A percentile compares a stretch with the other conserved stretches of the same genome.
phyloP scores from a whole-genome alignment of 306 rosid genomes.

The Quercus ilex region DNA sequence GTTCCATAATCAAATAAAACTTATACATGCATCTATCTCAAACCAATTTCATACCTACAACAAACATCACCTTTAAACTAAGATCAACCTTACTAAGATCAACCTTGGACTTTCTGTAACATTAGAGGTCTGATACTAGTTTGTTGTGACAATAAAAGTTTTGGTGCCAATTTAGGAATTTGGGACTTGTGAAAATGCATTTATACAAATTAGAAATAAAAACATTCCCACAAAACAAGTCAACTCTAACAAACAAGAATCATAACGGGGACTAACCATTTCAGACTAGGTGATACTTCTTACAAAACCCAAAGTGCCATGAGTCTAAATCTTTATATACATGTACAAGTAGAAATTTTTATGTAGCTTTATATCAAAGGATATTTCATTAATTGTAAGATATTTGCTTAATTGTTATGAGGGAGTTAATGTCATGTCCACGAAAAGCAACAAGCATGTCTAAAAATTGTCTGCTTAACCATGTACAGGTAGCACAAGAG shows the following conservation, averaged over 20 bases:
- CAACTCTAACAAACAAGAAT: neutral
- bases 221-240: no score
- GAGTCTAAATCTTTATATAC: neutral
- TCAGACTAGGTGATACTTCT: neutral
- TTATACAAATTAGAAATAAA: no score
- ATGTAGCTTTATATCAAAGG: neutral
- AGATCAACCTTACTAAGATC: no score
- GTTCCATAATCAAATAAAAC: no score
- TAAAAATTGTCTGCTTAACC: neutral
- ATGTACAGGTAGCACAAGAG: conserved; percentile 65
- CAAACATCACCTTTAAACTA: no score
- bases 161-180: no score
- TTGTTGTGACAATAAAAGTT: no score
- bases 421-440: neutral
- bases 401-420: neutral
- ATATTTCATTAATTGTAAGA: neutral
- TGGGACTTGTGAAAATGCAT: no score
- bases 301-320: neutral
- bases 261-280: neutral
- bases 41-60: no score
- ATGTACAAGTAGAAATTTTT: neutral
- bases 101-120: no score
- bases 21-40: no score
- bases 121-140: no score
- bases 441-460: neutral